phyloP scores from a whole-genome alignment of 2,329 filamentous ascomycete genomes.

The Triangularia setosa region DNA sequence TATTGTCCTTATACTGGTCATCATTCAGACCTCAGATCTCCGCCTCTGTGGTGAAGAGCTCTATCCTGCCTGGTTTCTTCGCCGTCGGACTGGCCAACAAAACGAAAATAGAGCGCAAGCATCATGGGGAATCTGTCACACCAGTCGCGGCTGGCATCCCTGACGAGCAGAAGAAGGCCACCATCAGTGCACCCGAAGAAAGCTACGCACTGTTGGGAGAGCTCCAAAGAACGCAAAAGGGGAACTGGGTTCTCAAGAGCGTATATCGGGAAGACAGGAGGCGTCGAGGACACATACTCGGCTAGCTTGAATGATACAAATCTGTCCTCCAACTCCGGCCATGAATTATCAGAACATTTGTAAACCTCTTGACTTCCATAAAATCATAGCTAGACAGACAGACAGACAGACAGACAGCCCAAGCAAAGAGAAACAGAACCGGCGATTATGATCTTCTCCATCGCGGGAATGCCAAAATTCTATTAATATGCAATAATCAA shows the following conservation, averaged over 20 bases:
- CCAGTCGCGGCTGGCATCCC: background rate
- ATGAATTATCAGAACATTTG: no score
- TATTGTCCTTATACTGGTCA: background rate
- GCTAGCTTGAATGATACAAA: no score
- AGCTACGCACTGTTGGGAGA: background rate
- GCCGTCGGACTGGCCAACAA: background rate
- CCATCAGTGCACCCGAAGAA: background rate
- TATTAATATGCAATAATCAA: conserved; percentile 27
- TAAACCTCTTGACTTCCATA: no score
- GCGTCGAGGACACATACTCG: no score
- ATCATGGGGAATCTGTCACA: background rate
- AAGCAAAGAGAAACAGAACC: background rate
- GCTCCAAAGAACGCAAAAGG: background rate
- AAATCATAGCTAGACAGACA: no score
- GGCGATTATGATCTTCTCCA: background rate
- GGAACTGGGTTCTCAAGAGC: background rate
- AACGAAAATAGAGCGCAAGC: background rate
- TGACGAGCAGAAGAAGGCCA: background rate
- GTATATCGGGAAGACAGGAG: background rate
- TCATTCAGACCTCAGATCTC: background rate
- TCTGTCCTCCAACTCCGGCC: no score
- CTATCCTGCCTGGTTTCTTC: background rate
- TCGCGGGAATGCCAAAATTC: background rate
- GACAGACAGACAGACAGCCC: no score
- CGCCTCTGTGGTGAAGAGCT: background rate